A percentile compares a stretch with the other conserved stretches of the same genome.
phyloP scores from a whole-genome alignment of 192 early-diverging fungal species.

The Pilaira anomala region DNA sequence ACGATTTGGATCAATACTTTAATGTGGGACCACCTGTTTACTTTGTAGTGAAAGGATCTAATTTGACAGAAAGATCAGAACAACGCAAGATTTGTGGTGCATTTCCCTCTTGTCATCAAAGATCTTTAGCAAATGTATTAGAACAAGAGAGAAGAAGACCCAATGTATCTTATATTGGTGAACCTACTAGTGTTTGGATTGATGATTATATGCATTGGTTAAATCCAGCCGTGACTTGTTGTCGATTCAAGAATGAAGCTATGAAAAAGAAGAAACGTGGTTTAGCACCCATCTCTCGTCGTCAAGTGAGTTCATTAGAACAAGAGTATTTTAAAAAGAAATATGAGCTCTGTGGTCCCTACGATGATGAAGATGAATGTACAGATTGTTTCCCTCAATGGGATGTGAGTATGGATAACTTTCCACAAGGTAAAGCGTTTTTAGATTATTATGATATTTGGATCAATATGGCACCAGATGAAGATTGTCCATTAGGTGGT shows the following conservation, averaged over 20 bases:
- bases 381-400: conserved; percentile 47
- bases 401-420: conserved; percentile 53
- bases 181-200: conserved; percentile 60
- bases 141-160: conserved; percentile 65
- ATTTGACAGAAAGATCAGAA: conserved; percentile 43
- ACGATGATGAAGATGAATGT: conserved; percentile 49
- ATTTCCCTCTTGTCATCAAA: conserved; percentile 49
- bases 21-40: conserved; percentile 64
- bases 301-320: not conserved
- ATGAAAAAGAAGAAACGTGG: not conserved
- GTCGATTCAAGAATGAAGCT: conserved; percentile 43
- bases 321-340: conserved; percentile 6
- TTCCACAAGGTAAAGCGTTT: conserved; percentile 58
- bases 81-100: conserved; percentile 57
- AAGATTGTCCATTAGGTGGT: conserved; percentile 58
- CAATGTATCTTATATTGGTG: conserved; percentile 55
- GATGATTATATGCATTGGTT: conserved; percentile 68
- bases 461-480: conserved; percentile 47
- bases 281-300: no score
- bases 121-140: conserved; percentile 55
- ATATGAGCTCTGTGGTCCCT: conserved; percentile 44
- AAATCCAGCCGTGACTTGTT: conserved; percentile 57
- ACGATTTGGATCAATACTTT: conserved; percentile 58
- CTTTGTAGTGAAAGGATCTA: conserved; percentile 52
- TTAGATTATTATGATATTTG: conserved; percentile 50